Evolutionary conservation across 768 basidiomycete species (phyloP), one percentile per base, ranked within the genome.

Genomic region (Rhodocollybia butyracea): DNA sequence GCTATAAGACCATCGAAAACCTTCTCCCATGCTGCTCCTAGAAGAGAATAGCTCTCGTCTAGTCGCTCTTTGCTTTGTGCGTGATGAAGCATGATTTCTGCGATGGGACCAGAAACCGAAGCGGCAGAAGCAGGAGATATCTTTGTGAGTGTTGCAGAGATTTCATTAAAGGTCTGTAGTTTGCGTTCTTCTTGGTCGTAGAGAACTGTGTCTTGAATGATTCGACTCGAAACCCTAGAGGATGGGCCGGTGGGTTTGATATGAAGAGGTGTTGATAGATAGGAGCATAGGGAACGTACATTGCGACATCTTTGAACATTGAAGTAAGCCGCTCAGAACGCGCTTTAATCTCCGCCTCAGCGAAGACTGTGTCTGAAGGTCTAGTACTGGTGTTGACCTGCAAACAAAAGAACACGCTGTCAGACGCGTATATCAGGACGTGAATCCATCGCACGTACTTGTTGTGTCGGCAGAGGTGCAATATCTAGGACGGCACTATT

Each of bases 181-280:
- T 79, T 82, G 48, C 72, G 69, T 57, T 75, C 77, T 59, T 80
- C 80, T 54, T 66, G 70, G 40, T 74, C 72, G 36, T 77, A 69
- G 43, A 67, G 66, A 53, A 72, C 74, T 17, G 69, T 68, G 51
- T 79, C 70, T 64, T 75, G 72, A 48, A 78, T 70, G 45, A 76
- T 68, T 60, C 79, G 67, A 43, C 72, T 75, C 26, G 78, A 78
- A 26, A 81, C 60, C 60, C 82, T 83, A 41, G 15, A 38, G 32
- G 12, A 13, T 36, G 15, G 45, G n/a, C 1, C 10, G 11, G 26
- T 13, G 30, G 13, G 46, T 31, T 24, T 7, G 38, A 24, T 22
- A 50, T 38, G 22, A 26, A 8, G 12, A 21, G 34, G 30, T 46
- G 17, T 32, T 10, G 42, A 42, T 11, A 42, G 15, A 19, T 19